A percentile compares a stretch with the other conserved stretches of the same genome.
phyloP scores from a whole-genome alignment of 2,329 filamentous ascomycete species.

The Pseudogymnoascus sp. region DNA sequence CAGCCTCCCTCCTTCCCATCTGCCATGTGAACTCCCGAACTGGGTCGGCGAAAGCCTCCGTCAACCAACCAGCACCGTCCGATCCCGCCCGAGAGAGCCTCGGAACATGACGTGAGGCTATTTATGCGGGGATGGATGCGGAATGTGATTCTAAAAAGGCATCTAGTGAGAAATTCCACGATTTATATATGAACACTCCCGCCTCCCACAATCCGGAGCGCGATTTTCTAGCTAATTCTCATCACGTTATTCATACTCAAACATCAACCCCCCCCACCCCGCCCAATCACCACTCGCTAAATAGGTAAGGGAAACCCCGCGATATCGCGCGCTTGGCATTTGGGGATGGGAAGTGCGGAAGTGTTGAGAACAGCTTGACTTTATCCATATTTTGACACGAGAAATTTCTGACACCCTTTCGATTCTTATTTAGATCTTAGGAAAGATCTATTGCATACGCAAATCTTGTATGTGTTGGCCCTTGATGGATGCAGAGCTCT shows the following conservation, averaged over 20 bases:
- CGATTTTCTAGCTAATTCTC: not conserved
- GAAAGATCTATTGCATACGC: not conserved
- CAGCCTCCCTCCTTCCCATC: not conserved
- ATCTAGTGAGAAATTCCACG: not conserved
- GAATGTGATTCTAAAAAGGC: not conserved
- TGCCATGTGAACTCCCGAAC: not conserved
- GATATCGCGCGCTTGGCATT: slow-evolving; percentile 7
- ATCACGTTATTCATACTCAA: not conserved
- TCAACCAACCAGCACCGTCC: not conserved
- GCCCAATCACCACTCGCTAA: not conserved
- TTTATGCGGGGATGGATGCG: not conserved
- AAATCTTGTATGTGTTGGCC: not conserved
- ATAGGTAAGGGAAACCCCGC: slow-evolving; percentile 7
- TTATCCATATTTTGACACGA: not conserved
- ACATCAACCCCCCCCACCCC: not conserved
- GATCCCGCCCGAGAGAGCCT: slow-evolving; percentile 2
- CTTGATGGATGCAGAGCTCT: not conserved
- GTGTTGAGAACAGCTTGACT: not conserved
- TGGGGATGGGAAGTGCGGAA: slow-evolving; percentile 1
- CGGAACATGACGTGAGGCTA: not conserved
- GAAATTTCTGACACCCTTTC: not conserved
- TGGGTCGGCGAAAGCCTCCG: not conserved
- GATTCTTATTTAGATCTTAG: not conserved
- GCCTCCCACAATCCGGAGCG: not conserved
- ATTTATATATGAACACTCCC: not conserved